Conservation (phyloP, 2,329 filamentous ascomycete genomes). For the Rhinocladiella similis region DNA sequence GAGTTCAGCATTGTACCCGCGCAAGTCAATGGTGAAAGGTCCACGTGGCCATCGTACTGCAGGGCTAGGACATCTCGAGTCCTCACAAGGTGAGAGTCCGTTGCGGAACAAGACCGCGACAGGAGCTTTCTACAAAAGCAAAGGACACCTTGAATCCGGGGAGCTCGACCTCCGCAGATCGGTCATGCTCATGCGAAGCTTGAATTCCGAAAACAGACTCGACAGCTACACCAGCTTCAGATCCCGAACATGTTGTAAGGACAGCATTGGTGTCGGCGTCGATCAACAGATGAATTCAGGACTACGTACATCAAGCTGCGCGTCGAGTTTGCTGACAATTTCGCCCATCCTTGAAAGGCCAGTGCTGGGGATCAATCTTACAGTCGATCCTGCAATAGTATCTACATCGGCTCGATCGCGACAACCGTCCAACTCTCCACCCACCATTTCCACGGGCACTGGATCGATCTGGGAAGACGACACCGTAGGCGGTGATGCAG, state of each 20-base stretch:
- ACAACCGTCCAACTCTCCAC: slow-evolving; percentile 14
- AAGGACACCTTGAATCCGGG: slow-evolving; percentile 14
- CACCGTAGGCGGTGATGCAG: slow-evolving; percentile 19
- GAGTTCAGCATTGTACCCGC: slow-evolving; percentile 11
- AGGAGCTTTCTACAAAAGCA: slow-evolving; percentile 14
- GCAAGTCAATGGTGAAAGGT: slow-evolving; percentile 21
- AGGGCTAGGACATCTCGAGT: slow-evolving; percentile 21
- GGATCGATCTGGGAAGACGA: slow-evolving; percentile 44
- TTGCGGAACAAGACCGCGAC: slow-evolving; percentile 20
- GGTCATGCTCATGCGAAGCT: slow-evolving; percentile 32
- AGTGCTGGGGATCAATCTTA: background rate
- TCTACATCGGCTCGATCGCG: slow-evolving; percentile 6
- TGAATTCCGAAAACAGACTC: slow-evolving; percentile 27
- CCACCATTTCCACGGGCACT: slow-evolving; percentile 17
- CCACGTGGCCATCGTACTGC: slow-evolving; percentile 26
- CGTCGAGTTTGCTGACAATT: background rate
- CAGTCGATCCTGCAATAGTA: background rate
- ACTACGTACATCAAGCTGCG: background rate
- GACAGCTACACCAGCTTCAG: slow-evolving; percentile 7
- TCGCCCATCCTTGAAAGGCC: background rate
- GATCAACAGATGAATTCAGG: background rate
- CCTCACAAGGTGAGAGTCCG: background rate
- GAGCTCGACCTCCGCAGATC: slow-evolving; percentile 37
- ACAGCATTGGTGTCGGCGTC: background rate
- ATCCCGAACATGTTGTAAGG: background rate